Base-by-base conservation (phyloP, 345 rosid species). In the Brassica cretica region DNA sequence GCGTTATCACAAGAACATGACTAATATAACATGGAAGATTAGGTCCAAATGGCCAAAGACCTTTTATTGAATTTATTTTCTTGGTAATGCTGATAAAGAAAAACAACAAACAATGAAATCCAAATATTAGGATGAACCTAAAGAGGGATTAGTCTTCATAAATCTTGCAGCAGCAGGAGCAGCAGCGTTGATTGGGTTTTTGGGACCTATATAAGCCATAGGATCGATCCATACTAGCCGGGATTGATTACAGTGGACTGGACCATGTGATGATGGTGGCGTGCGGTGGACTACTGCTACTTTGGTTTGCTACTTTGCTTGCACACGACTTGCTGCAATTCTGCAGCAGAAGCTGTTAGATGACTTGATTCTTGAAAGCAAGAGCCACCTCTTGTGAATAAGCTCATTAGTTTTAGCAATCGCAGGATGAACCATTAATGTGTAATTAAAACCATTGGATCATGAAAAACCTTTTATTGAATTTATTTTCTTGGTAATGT, bases 321-420 rank as follows among this genome's bases (percentile, higher is more conserved):
- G 88, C 97, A 93, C 84, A 96, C 98, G 1, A 90, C 97, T 24
- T 96, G 91, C 79, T 93, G 98, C 85, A 92, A 93, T 79, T 93
- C 99, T 27, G 97, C 97, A 41, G 98, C 99, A 0, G 97, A 96
- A 83, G 99, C 98, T 66, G 95, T 96, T 30, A 88, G 92, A 70
- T 68, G 72, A 66, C 29, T 67, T 6, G 58, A 46, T 49, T 79
- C 51, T 18, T 44, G 1, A 15, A 33, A 19, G 55, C 6, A 41
- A 29, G 60, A 56, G 74, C 33, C 15, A 35, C 53, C 32, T 71
- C 55, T 49, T 49, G 56, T 49, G 18, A 49, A 46, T 14, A 46
- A 46, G n/a, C 53, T 46, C 53, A 12, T 46, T 46, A 46, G 53
- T 46, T 46, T 12, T 14, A 14, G n/a, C n/a, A 37, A 5, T 46